phyloP scores from a whole-genome alignment of 2,329 filamentous ascomycete species.

The Lithohypha guttulata region DNA sequence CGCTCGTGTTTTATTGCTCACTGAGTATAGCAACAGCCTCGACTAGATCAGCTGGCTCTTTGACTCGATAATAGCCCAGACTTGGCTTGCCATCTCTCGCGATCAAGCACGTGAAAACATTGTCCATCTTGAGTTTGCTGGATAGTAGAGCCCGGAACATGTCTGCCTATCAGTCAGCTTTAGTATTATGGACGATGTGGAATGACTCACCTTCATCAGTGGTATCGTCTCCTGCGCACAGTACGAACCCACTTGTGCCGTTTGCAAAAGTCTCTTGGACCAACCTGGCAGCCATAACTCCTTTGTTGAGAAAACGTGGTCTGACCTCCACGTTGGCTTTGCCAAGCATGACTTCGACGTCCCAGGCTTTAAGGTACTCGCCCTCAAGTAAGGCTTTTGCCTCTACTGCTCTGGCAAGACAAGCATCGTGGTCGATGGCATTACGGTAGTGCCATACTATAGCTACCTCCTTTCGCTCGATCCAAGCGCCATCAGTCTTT shows the following conservation, averaged over 20 bases:
- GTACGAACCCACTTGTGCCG: conserved; percentile 65
- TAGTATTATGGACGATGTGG: no score
- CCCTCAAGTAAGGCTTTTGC: conserved; percentile 72
- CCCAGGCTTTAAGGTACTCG: conserved; percentile 66
- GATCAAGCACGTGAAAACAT: conserved; percentile 84
- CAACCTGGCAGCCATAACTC: conserved; percentile 79
- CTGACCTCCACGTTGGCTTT: conserved; percentile 96
- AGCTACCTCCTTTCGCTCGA: conserved; percentile 87
- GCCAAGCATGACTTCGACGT: conserved; percentile 91
- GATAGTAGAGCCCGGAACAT: conserved; percentile 71
- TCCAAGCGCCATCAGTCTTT: conserved; percentile 75
- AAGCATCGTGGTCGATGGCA: conserved; percentile 77
- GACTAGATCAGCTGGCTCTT: conserved; percentile 72
- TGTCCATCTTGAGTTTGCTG: conserved; percentile 46
- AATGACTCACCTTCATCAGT: conserved; percentile 74
- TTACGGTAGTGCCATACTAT: conserved; percentile 96
- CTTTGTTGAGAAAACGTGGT: conserved; percentile 97
- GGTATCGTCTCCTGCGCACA: conserved; percentile 90
- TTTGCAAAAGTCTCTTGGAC: conserved; percentile 50
- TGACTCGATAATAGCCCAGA: conserved; percentile 76
- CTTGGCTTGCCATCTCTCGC: conserved; percentile 89
- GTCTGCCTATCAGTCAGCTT: conserved; percentile 36
- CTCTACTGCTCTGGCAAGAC: conserved; percentile 65
- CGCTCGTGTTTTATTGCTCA: neutral
- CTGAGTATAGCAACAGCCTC: neutral